Evolutionary conservation across 2,329 filamentous ascomycete species (phyloP).

Genomic region (Ophiostoma piceae): DNA sequence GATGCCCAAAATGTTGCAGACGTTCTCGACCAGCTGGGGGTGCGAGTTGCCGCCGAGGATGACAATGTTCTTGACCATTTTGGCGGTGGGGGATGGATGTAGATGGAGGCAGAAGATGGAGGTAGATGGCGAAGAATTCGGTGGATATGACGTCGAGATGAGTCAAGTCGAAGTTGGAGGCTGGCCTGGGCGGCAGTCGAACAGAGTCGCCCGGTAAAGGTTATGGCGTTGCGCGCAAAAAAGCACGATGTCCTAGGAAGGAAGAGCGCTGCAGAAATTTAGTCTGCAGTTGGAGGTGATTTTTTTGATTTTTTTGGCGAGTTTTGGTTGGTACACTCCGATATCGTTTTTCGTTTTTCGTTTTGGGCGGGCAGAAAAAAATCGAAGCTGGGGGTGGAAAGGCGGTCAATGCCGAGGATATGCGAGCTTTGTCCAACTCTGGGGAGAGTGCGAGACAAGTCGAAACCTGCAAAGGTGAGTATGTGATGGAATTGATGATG

Average conservation of each 20-base stretch:
- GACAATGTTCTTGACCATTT: constrained; percentile 92
- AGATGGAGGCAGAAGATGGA: not conserved
- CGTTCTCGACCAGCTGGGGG: constrained; percentile 75
- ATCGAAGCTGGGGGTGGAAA: constrained; percentile 19
- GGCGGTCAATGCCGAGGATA: constrained; percentile 29
- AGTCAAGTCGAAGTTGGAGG: not conserved
- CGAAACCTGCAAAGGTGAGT: constrained; percentile 7
- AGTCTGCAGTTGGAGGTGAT: constrained; percentile 15
- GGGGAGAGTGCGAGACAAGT: constrained; percentile 16
- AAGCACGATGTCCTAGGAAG: constrained; percentile 6
- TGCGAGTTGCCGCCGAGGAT: constrained; percentile 91
- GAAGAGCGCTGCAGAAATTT: constrained; percentile 10
- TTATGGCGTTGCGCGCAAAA: constrained; percentile 14
- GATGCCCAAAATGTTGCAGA: constrained; percentile 84
- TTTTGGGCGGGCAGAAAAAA: constrained; percentile 25
- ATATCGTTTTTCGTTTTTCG: constrained; percentile 24
- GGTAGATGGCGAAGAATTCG: not conserved
- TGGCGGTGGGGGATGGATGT: constrained; percentile 6
- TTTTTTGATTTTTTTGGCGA: not conserved
- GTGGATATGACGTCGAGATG: not conserved
- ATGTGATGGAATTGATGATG: not conserved
- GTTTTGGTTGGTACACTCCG: constrained; percentile 22
- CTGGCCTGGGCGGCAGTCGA: not conserved
- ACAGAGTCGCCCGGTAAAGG: not conserved
- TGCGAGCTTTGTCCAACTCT: constrained; percentile 20